These are phyloP conservation scores for Cornus florida DNA, from an alignment of 148 eudicot genomes.

Conservation along the genomic window DNA sequence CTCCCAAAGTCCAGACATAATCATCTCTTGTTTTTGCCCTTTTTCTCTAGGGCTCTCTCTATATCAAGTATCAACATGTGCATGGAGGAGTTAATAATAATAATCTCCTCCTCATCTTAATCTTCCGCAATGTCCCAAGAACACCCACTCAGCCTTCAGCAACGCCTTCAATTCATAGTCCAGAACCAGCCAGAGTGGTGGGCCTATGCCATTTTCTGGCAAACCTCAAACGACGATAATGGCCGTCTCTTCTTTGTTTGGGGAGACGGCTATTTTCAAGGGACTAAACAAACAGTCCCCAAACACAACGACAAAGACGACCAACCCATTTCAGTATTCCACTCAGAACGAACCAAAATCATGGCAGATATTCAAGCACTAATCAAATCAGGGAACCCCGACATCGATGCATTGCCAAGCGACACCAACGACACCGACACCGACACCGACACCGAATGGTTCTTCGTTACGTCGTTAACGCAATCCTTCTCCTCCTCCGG, in stretches of 20 bases:
- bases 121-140: constrained; percentile 20
- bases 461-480: constrained; percentile 60
- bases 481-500: constrained; percentile 33
- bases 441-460: constrained; percentile 63
- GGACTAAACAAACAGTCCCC: constrained; percentile 24
- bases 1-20: no score
- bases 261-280: constrained; percentile 78
- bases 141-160: constrained; percentile 19
- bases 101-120: constrained; percentile 14
- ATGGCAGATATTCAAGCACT: constrained; percentile 19
- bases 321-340: neutral
- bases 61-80: no score
- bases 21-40: no score
- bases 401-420: constrained; percentile 6
- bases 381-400: constrained; percentile 6
- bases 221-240: constrained; percentile 22
- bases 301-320: neutral
- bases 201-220: constrained; percentile 89
- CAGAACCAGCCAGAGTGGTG: constrained; percentile 55
- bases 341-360: constrained; percentile 19
- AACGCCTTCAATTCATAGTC: constrained; percentile 44
- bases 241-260: constrained; percentile 38
- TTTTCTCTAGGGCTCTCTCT: no score
- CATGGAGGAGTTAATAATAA: no score
- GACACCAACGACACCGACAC: constrained; percentile 29